Evolutionary conservation across 1,284 basidiomycete genomes (phyloP), one percentile per base, ranked within the genome.

Genomic region (Ganoderma lucidum): DNA sequence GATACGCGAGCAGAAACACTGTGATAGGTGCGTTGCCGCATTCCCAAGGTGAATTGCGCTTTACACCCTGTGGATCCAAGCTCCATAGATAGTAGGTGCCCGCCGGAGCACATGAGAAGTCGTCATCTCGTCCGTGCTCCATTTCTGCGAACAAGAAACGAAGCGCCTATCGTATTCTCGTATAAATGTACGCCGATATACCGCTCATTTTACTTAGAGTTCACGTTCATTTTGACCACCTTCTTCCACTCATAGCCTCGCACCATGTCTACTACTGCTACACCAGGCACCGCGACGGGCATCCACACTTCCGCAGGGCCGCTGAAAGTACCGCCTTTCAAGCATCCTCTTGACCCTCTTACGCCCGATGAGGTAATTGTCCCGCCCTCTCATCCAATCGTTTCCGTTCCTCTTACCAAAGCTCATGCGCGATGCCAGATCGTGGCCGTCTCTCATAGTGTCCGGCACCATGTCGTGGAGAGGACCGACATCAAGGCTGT

Each of bases 301-400:
- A 71, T 78, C 3, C 74, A 76, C 62, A 68, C 71, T 12, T 72
- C 72, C 35, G 69, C 71, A 15, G 64, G 58, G 8, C 66, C 70
- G 2, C 58, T 64, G 28, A 70, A 70, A 32, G 66, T 71, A 5
- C 70, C 74, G 3, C 63, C 75, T 3, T 75, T 73, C 71, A 76
- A 77, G 56, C 92, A 94, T 75, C 93, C 93, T 17, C 83, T 94
- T 62, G 93, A 94, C 76, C 90, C 91, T 2, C 81, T 94, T 71
- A 86, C 87, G 28, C 84, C 90, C 9, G 86, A 88, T 70, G 93
- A 94, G 86, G 92, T 91, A 65, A 69, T 77, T 74, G 3, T 60
- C 14, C 44, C 14, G 62, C 60, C 55, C 58, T 65, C 61, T 14
- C 44, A 66, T 64, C 35, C 28, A 5, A 44, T 56, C n/a, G n/a